Evolutionary conservation across 768 basidiomycete species (phyloP).

Genomic region (Ephemerocybe angulata): DNA sequence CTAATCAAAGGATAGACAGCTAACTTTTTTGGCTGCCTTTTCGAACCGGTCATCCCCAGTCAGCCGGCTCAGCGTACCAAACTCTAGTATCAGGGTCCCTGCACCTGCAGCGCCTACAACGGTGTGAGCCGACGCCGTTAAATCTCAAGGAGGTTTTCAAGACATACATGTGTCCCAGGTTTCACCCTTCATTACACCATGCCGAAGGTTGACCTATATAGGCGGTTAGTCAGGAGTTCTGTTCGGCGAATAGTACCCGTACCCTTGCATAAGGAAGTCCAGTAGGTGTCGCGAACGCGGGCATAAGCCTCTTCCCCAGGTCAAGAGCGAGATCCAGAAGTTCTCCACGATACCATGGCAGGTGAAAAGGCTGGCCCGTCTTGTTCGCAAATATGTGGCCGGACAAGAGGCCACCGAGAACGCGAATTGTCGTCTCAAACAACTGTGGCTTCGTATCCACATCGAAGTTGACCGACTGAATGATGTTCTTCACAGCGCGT

Average conservation of each 20-base stretch:
- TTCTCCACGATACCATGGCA: constrained; percentile 84
- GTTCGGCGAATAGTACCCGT: constrained; percentile 14
- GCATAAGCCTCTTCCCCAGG: constrained; percentile 79
- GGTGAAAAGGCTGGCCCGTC: constrained; percentile 59
- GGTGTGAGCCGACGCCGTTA: too few species aligned
- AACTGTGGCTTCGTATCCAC: constrained; percentile 96
- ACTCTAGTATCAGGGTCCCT: constrained; percentile 90
- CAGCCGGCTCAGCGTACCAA: constrained; percentile 86
- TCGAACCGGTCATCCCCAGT: constrained; percentile 91
- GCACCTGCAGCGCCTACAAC: constrained; percentile 90
- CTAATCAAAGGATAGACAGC: not conserved
- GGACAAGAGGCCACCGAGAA: constrained; percentile 85
- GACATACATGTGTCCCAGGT: constrained; percentile 79
- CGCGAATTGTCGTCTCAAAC: constrained; percentile 94
- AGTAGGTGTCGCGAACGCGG: constrained; percentile 89
- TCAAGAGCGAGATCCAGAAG: constrained; percentile 80
- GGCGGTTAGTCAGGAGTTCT: not conserved
- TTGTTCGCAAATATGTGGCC: constrained; percentile 80
- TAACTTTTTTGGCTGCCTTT: constrained; percentile 70
- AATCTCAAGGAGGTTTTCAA: constrained; percentile 5
- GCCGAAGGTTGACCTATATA: constrained; percentile 73
- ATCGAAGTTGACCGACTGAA: constrained; percentile 84
- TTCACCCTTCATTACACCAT: constrained; percentile 75
- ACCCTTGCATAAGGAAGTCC: constrained; percentile 92
- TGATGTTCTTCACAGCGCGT: constrained; percentile 76